Evolutionary conservation across 2,329 filamentous ascomycete species (phyloP).

Genomic region (Huntiella savannae): DNA sequence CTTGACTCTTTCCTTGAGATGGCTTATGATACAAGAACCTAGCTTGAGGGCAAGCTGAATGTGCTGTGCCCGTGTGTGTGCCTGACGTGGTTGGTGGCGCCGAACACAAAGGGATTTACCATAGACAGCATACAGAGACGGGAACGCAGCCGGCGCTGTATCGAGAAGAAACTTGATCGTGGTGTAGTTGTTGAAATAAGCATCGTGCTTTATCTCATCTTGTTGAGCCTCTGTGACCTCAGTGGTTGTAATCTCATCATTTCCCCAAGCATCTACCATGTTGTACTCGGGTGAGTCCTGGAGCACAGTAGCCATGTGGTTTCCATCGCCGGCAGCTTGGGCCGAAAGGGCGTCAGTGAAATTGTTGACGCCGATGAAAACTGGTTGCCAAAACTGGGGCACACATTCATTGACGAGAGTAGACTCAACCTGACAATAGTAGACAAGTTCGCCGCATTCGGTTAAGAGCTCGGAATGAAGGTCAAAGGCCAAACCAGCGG

Average conservation of each 20-base stretch:
- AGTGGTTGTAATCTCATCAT: slow-evolving; percentile 13
- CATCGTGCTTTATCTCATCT: slow-evolving; percentile 7
- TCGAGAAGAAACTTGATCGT: slow-evolving; percentile 59
- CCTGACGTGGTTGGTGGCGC: slow-evolving; percentile 39
- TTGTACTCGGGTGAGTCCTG: slow-evolving; percentile 7
- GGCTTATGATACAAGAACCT: slow-evolving; percentile 48
- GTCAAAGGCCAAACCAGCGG: slow-evolving; percentile 65
- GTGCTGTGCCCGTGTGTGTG: slow-evolving; percentile 34
- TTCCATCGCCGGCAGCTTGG: slow-evolving; percentile 2
- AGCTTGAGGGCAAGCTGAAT: slow-evolving; percentile 43
- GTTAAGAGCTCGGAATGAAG: slow-evolving; percentile 58
- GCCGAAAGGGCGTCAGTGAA: slow-evolving; percentile 1
- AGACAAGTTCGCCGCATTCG: slow-evolving; percentile 58
- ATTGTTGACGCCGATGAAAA: slow-evolving; percentile 13
- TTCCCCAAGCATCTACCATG: slow-evolving; percentile 12
- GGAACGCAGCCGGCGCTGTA: slow-evolving; percentile 60
- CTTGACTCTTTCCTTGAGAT: slow-evolving; percentile 34
- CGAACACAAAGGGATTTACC: slow-evolving; percentile 66
- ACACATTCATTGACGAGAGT: slow-evolving; percentile 55
- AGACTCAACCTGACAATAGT: slow-evolving; percentile 70
- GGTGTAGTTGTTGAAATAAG: slow-evolving; percentile 53
- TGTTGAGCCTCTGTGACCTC: background rate
- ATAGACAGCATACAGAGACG: slow-evolving; percentile 67
- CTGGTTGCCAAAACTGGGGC: slow-evolving; percentile 43
- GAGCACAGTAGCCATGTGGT: slow-evolving; percentile 1